These are phyloP conservation scores for Lophium mytilinum DNA, from an alignment of 495 filamentous ascomycete genomes.

Conservation along the genomic window DNA sequence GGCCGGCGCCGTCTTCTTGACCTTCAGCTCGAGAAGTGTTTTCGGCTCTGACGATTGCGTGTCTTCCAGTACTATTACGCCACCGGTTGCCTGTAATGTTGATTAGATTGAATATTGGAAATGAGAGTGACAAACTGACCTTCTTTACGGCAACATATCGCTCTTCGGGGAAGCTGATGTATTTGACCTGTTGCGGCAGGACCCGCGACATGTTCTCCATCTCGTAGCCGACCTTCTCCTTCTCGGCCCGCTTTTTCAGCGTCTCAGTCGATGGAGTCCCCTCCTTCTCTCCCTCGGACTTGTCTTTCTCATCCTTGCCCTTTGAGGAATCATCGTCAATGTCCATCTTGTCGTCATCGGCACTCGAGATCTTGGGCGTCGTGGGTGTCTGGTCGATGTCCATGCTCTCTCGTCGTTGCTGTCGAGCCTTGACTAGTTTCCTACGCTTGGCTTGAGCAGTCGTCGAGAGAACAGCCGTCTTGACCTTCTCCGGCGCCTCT, in stretches of 20 bases:
- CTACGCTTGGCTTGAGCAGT: constrained; percentile 95
- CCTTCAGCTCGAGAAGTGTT: constrained; percentile 73
- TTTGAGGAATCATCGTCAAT: constrained; percentile 57
- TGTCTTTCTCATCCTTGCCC: constrained; percentile 49
- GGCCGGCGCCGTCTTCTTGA: constrained; percentile 58
- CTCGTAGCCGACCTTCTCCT: constrained; percentile 93
- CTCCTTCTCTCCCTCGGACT: constrained; percentile 47
- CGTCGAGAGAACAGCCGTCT: constrained; percentile 92
- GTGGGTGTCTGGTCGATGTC: constrained; percentile 66
- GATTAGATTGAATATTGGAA: constrained; percentile 37
- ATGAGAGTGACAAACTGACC: constrained; percentile 43
- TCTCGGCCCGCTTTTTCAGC: constrained; percentile 78
- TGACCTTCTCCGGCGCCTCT: constrained; percentile 87
- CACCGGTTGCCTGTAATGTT: constrained; percentile 69
- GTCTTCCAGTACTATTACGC: constrained; percentile 85
- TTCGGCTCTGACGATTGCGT: constrained; percentile 71
- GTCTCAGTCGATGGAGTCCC: constrained; percentile 35
- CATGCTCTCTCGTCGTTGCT: constrained; percentile 40
- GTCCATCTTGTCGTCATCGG: constrained; percentile 81
- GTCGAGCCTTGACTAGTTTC: constrained; percentile 50
- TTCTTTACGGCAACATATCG: constrained; percentile 95
- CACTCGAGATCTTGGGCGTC: constrained; percentile 47
- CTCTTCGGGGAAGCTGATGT: constrained; percentile 76
- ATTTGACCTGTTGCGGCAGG: constrained; percentile 87
- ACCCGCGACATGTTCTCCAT: constrained; percentile 96